These are phyloP conservation scores for Onygenales sp. DNA, from an alignment of 2,329 filamentous ascomycete genomes.

Conservation along the genomic window DNA sequence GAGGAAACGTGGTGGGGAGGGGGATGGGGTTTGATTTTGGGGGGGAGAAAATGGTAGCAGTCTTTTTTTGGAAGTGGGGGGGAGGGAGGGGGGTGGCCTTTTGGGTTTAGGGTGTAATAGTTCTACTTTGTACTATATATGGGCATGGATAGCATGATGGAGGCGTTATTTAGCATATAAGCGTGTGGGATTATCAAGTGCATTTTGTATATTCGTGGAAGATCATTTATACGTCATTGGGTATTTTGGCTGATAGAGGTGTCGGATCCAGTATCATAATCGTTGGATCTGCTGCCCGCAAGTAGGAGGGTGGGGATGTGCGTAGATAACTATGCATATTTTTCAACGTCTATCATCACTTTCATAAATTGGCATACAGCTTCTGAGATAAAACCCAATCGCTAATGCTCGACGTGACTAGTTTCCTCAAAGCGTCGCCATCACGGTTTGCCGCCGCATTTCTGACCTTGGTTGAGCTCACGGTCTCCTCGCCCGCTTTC, in stretches of 20 bases:
- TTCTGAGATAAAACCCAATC: conserved; percentile 23
- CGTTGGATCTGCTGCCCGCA: no score
- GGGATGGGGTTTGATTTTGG: conserved; percentile 9
- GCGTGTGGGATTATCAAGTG: no score
- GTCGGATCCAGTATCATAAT: no score
- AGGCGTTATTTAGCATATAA: no score
- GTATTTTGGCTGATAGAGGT: no score
- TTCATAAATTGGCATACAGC: conserved; percentile 18
- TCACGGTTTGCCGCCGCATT: conserved; percentile 23
- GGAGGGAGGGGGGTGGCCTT: background rate
- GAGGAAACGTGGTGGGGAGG: conserved; percentile 33
- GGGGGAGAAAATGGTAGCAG: background rate
- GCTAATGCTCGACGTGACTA: conserved; percentile 26
- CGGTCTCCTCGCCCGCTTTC: conserved; percentile 22
- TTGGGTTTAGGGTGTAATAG: no score
- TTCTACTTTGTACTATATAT: no score
- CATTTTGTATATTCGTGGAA: no score
- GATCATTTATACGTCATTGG: no score
- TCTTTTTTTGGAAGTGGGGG: background rate
- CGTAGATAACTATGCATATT: no score
- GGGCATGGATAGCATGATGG: no score
- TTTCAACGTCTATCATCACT: background rate
- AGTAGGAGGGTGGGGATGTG: no score
- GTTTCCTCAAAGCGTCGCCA: conserved; percentile 22
- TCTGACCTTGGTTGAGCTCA: conserved; percentile 36